Percentiles rank a stretch among this genome's conserved stretches.
Conservation (phyloP, 2,329 filamentous ascomycete genomes). For the Magnaporthiopsis poae region DNA sequence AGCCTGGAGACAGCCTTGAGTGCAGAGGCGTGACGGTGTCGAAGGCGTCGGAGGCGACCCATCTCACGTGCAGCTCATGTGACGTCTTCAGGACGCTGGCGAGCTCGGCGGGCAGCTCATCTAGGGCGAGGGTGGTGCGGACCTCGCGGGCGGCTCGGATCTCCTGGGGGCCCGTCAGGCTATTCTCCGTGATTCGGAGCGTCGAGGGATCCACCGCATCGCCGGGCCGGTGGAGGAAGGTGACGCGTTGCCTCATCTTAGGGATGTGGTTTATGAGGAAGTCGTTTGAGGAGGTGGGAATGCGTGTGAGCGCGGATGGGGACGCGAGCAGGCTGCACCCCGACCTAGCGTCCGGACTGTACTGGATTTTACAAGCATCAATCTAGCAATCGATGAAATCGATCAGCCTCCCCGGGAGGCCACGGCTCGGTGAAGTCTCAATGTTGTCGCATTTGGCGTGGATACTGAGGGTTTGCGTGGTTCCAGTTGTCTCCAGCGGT, state of each 20-base stretch:
- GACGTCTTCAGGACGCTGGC: conserved; percentile 51
- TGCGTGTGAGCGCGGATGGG: neutral
- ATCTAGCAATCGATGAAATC: neutral
- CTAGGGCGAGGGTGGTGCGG: conserved; percentile 60
- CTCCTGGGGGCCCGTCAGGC: conserved; percentile 41
- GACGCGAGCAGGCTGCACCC: neutral
- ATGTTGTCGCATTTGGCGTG: neutral
- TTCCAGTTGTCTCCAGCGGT: neutral
- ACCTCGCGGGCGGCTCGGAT: conserved; percentile 67
- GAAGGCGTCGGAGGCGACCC: conserved; percentile 54
- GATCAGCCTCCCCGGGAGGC: neutral
- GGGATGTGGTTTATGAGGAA: conserved; percentile 11
- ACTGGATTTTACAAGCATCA: too few species aligned
- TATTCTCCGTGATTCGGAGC: conserved; percentile 46
- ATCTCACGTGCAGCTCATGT: conserved; percentile 69
- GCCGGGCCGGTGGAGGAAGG: conserved; percentile 62
- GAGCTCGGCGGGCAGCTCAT: conserved; percentile 64
- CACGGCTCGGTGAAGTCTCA: neutral
- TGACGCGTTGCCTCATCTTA: conserved; percentile 67
- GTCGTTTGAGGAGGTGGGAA: neutral
- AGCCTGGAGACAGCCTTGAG: conserved; percentile 65
- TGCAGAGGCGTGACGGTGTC: conserved; percentile 58
- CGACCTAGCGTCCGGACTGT: too few species aligned
- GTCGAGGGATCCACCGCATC: conserved; percentile 54
- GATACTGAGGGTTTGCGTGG: neutral